Percentiles rank a stretch among this genome's conserved stretches.
These are phyloP conservation scores for Chalara sp. DNA, from an alignment of 2,329 filamentous ascomycete genomes.

Conservation along the genomic window DNA sequence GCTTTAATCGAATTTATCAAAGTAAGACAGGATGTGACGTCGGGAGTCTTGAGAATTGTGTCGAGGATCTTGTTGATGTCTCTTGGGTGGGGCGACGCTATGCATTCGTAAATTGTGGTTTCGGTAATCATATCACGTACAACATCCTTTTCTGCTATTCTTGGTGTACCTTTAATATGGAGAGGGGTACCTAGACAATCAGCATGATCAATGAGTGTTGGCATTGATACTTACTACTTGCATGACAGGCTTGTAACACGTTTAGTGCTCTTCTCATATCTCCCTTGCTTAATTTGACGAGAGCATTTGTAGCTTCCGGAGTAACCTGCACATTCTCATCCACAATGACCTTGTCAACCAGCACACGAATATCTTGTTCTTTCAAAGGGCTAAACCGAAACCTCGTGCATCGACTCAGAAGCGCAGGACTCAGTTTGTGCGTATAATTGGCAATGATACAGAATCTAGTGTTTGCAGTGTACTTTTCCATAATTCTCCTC, in stretches of 20 bases:
- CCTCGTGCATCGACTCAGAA: constrained; percentile 87
- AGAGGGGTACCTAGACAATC: constrained; percentile 58
- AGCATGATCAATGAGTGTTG: neutral
- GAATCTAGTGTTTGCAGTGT: constrained; percentile 95
- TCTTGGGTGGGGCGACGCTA: constrained; percentile 86
- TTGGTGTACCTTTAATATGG: constrained; percentile 51
- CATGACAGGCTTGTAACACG: constrained; percentile 92
- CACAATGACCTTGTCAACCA: constrained; percentile 85
- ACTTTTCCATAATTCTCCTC: constrained; percentile 97
- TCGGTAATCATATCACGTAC: constrained; percentile 83
- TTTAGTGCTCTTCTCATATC: constrained; percentile 95
- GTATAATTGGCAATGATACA: constrained; percentile 99
- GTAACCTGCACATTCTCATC: constrained; percentile 83
- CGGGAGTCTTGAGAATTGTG: constrained; percentile 75
- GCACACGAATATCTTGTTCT: constrained; percentile 71
- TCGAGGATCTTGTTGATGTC: constrained; percentile 80
- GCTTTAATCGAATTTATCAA: constrained; percentile 86
- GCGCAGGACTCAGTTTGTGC: constrained; percentile 89
- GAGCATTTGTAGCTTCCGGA: constrained; percentile 70
- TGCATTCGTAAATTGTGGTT: constrained; percentile 92
- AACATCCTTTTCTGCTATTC: constrained; percentile 56
- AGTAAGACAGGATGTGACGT: constrained; percentile 82
- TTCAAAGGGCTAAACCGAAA: constrained; percentile 95
- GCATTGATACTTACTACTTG: constrained; percentile 62
- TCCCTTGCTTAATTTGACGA: constrained; percentile 84